Evolutionary conservation across 768 basidiomycete genomes (phyloP), one percentile per base, ranked within the genome.

Genomic region (Phaffia tasmanica): DNA sequence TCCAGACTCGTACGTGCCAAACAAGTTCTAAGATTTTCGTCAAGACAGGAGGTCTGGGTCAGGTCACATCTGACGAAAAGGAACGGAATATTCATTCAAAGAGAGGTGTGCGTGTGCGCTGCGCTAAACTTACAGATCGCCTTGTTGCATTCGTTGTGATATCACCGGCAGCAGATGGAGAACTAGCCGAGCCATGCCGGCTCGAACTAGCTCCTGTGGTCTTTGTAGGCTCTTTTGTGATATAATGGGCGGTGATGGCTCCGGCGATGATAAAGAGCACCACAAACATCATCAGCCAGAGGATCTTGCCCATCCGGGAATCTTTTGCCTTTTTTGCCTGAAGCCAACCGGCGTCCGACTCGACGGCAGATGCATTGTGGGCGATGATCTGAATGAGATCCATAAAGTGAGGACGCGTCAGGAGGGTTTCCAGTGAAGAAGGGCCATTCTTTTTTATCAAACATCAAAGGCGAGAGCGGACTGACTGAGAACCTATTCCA

Each of bases 261-360:
- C 59, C 59, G 0, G 47, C 59, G 59, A 61, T 61, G 42, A 23
- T 25, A 19, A 49, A 46, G 46, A 61, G 21, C 25, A 61, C 50
- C 42, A 46, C 27, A 5, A 14, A n/a, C 42, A 32, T 42, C 32
- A 61, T 49, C 25, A 61, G 14, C 25, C 42, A 61, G 18, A 49
- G 47, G 23, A 61, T 23, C n/a, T n/a, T n/a, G n/a, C n/a, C 59
- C 59, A 61, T n/a, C 47, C 59, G 25, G 47, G 32, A 49, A 61
- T 23, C 59, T 61, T 61, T 49, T 61, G 59, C 14, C 21, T 14
- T 27, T 48, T 61, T 49, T 29, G 47, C 50, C 46, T 61, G 47
- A 27, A 61, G 59, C 59, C 59, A 61, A 49, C 47, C 59, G 59
- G 59, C 59, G 59, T 61, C 59, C 30, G n/a, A n/a, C n/a, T 47